phyloP scores from a whole-genome alignment of 1,139 yeast genomes.

The Pichia sp. region DNA sequence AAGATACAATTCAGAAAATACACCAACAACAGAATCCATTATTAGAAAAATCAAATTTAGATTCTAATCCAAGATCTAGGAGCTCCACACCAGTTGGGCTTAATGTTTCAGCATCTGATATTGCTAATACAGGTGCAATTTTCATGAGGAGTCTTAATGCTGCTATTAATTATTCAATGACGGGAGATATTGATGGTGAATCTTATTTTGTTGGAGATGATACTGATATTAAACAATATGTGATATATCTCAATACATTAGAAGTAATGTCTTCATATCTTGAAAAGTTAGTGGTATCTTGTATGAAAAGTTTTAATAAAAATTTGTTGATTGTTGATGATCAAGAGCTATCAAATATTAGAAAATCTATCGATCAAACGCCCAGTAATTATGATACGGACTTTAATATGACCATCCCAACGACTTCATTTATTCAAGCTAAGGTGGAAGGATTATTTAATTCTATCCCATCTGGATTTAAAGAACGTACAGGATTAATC shows the following conservation, averaged over 20 bases:
- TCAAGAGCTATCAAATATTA: conserved; percentile 21
- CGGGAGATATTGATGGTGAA: conserved; percentile 29
- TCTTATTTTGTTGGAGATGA: conserved; percentile 24
- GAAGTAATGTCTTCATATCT: conserved; percentile 54
- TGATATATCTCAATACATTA: conserved; percentile 47
- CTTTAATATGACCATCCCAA: conserved; percentile 18
- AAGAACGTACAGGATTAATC: conserved; percentile 38
- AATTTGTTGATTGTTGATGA: conserved; percentile 29
- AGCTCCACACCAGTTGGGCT: conserved; percentile 17
- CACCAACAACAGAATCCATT: conserved; percentile 13
- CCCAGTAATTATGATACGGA: conserved; percentile 14
- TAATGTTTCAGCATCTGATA: conserved; percentile 28
- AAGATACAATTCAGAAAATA: conserved; percentile 14
- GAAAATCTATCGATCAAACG: conserved; percentile 17
- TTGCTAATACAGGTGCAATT: conserved; percentile 22
- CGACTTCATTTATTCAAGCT: conserved; percentile 18
- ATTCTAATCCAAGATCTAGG: conserved; percentile 8
- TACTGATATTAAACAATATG: conserved; percentile 40
- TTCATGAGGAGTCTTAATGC: conserved; percentile 30
- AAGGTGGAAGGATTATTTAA: conserved; percentile 26
- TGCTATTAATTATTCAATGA: conserved; percentile 29
- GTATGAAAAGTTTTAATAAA: conserved; percentile 18
- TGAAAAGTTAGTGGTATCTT: conserved; percentile 36
- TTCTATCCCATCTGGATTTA: conserved; percentile 36
- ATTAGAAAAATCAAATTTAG: conserved; percentile 6